phyloP scores from a whole-genome alignment of 2,329 filamentous ascomycete genomes.

The Penicillium sumatraense region DNA sequence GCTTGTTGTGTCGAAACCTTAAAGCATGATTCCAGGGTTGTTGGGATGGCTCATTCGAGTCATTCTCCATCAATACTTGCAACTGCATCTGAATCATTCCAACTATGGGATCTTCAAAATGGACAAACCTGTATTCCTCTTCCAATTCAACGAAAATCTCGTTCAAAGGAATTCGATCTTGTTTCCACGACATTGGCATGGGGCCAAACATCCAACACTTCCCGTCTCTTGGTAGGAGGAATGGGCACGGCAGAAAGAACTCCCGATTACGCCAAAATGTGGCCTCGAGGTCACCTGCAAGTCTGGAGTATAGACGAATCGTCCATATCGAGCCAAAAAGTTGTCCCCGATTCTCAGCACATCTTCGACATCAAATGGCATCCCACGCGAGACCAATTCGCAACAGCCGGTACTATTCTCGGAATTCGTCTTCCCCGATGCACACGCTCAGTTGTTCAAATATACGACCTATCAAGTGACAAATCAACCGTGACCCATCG shows the following conservation, averaged over 20 bases:
- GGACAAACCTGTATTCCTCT: slow-evolving; percentile 31
- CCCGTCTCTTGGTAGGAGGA: slow-evolving; percentile 58
- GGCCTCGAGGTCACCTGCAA: slow-evolving; percentile 56
- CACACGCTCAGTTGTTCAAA: slow-evolving; percentile 56
- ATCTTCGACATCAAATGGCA: slow-evolving; percentile 66
- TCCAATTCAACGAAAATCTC: slow-evolving; percentile 23
- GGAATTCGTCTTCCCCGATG: slow-evolving; percentile 34
- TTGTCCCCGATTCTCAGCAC: slow-evolving; percentile 55
- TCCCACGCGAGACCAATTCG: slow-evolving; percentile 54
- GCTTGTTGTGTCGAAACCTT: slow-evolving; percentile 47
- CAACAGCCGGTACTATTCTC: slow-evolving; percentile 53
- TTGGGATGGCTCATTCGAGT: slow-evolving; percentile 55
- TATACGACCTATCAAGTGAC: slow-evolving; percentile 49
- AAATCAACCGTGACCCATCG: neutral
- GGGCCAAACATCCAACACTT: slow-evolving; percentile 46
- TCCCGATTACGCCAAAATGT: slow-evolving; percentile 31
- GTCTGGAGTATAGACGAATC: slow-evolving; percentile 57
- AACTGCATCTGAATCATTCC: slow-evolving; percentile 50
- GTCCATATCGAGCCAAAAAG: slow-evolving; percentile 35
- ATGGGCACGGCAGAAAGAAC: slow-evolving; percentile 58
- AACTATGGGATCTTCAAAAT: slow-evolving; percentile 39
- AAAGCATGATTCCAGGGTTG: slow-evolving; percentile 53
- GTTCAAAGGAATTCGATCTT: slow-evolving; percentile 36
- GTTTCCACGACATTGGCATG: slow-evolving; percentile 54
- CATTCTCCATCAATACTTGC: slow-evolving; percentile 49